A percentile compares a stretch with the other conserved stretches of the same genome.
Conservation (phyloP, 805 yeast species). For the Lipomyces starkeyi region DNA sequence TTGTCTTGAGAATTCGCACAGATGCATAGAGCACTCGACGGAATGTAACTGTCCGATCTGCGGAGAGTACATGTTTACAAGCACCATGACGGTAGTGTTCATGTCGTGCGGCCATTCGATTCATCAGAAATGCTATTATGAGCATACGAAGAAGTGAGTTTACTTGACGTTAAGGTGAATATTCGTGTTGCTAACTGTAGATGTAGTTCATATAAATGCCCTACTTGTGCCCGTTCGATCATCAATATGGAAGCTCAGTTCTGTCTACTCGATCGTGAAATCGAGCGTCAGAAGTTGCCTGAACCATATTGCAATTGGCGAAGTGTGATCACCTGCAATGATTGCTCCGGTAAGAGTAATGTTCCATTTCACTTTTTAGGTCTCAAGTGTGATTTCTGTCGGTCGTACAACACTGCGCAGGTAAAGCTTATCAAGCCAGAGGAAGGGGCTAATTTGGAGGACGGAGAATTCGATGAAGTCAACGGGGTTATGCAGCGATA, state of each 20-base stretch:
- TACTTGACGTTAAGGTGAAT: background rate
- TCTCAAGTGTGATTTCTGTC: constrained; percentile 82
- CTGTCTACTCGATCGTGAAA: constrained; percentile 83
- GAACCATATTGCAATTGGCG: constrained; percentile 78
- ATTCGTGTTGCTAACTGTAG: background rate
- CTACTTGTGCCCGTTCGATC: constrained; percentile 83
- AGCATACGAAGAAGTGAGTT: constrained; percentile 59
- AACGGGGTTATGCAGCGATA: background rate
- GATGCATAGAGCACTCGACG: constrained; percentile 84
- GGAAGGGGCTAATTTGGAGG: constrained; percentile 47
- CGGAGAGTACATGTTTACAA: constrained; percentile 86
- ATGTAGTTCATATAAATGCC: constrained; percentile 81
- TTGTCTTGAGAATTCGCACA: constrained; percentile 75
- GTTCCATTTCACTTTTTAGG: constrained; percentile 84
- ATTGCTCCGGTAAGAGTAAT: constrained; percentile 82
- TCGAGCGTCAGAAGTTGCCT: constrained; percentile 75
- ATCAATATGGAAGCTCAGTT: constrained; percentile 88
- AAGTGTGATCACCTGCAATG: constrained; percentile 78
- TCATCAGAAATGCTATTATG: constrained; percentile 82
- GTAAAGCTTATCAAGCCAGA: constrained; percentile 71
- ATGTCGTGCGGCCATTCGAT: constrained; percentile 96
- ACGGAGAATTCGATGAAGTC: background rate
- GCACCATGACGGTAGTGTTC: constrained; percentile 81
- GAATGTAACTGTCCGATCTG: constrained; percentile 94
- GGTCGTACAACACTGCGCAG: constrained; percentile 85